Evolutionary conservation across 495 filamentous ascomycete species (phyloP).

Genomic region (Parathielavia hyrcaniae): DNA sequence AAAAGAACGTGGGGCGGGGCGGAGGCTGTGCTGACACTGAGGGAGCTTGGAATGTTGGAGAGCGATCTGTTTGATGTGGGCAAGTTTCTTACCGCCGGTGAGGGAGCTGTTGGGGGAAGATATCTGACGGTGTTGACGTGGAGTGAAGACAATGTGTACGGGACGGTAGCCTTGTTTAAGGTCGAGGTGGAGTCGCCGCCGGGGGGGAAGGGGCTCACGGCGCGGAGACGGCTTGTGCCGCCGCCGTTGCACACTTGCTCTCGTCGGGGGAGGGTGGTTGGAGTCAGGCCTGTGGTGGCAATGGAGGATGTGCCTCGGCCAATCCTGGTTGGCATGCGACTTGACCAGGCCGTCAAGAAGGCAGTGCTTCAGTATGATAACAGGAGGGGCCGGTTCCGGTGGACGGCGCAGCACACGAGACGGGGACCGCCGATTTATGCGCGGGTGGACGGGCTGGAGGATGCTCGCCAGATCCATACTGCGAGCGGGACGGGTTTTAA

Average conservation of each 20-base stretch:
- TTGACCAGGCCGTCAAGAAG: constrained; percentile 13
- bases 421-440: background rate
- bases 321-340: constrained; percentile 12
- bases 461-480: background rate
- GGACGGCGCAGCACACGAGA: constrained; percentile 1
- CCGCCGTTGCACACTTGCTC: background rate
- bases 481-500: background rate
- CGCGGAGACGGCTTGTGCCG: background rate
- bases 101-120: too few species aligned
- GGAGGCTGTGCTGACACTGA: background rate
- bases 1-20: too few species aligned
- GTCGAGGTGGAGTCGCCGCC: constrained; percentile 2
- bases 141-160: constrained; percentile 10
- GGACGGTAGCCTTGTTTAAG: constrained; percentile 16
- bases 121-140: constrained; percentile 19
- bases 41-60: constrained; percentile 5
- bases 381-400: constrained; percentile 2
- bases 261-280: background rate
- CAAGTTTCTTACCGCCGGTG: constrained; percentile 14
- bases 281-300: constrained; percentile 10
- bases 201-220: background rate
- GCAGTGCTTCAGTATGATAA: constrained; percentile 4
- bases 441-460: background rate
- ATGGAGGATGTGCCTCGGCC: constrained; percentile 22
- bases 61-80: constrained; percentile 21